Evolutionary conservation across 2,329 filamentous ascomycete species (phyloP).

Genomic region (Sporothrix variecibatus): DNA sequence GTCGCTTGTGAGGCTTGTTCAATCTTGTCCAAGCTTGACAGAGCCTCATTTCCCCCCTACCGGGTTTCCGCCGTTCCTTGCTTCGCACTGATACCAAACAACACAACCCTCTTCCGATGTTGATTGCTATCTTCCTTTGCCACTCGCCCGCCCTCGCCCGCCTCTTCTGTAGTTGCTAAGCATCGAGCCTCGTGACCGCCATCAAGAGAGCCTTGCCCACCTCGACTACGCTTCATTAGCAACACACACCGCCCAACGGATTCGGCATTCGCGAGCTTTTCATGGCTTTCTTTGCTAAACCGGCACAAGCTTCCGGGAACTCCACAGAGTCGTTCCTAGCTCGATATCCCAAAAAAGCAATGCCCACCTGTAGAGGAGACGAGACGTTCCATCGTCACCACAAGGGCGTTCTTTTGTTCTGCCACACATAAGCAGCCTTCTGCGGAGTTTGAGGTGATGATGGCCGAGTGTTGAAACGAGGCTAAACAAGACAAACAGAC

Average conservation of each 20-base stretch:
- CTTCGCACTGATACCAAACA: neutral
- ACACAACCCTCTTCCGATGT: neutral
- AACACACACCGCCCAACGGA: neutral
- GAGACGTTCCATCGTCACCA: neutral
- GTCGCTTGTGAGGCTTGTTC: neutral
- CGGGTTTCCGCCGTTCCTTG: neutral
- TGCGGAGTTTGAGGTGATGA: neutral
- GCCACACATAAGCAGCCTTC: neutral
- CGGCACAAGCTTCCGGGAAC: neutral
- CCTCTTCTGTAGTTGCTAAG: neutral
- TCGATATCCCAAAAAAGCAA: neutral
- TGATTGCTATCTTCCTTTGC: neutral
- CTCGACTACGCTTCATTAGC: neutral
- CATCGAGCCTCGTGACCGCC: neutral
- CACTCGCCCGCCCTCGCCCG: conserved; percentile 7
- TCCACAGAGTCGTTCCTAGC: neutral
- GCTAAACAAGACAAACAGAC: neutral
- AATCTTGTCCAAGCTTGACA: neutral
- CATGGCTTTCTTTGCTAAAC: neutral
- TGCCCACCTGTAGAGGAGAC: neutral
- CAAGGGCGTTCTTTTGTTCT: neutral
- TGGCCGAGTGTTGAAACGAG: neutral
- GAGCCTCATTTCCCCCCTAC: neutral
- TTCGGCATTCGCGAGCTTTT: neutral
- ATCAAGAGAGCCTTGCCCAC: conserved; percentile 4